These are phyloP conservation scores for Alternaria triticina DNA, from an alignment of 2,329 filamentous ascomycete species.

Conservation along the genomic window DNA sequence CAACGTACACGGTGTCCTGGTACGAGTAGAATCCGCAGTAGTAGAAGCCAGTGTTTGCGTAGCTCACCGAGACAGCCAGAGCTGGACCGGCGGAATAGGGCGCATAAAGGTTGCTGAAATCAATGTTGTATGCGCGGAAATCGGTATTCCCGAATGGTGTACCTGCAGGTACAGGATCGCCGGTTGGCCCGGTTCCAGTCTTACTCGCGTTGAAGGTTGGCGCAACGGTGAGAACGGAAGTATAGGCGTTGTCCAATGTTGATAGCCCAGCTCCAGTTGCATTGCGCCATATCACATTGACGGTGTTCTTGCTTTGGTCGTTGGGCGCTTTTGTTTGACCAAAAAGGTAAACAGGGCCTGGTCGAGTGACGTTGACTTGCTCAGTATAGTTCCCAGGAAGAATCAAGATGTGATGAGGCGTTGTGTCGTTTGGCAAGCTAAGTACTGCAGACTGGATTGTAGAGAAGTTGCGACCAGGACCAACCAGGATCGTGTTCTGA, in stretches of 20 bases:
- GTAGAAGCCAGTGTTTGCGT: constrained; percentile 72
- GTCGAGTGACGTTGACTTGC: constrained; percentile 69
- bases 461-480: constrained; percentile 30
- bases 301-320: constrained; percentile 56
- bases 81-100: constrained; percentile 62
- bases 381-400: constrained; percentile 67
- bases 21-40: constrained; percentile 70
- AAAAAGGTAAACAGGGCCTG: constrained; percentile 66
- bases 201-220: constrained; percentile 68
- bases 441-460: constrained; percentile 58
- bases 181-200: constrained; percentile 67
- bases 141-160: constrained; percentile 69
- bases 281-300: constrained; percentile 65
- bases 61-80: constrained; percentile 65
- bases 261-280: constrained; percentile 58
- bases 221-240: constrained; percentile 66
- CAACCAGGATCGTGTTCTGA: constrained; percentile 38
- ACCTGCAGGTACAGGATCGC: constrained; percentile 63
- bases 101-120: constrained; percentile 67
- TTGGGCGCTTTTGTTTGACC: constrained; percentile 62
- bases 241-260: constrained; percentile 67
- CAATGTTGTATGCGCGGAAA: constrained; percentile 71
- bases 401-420: constrained; percentile 63
- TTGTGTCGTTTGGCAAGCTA: constrained; percentile 54
- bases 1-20: constrained; percentile 73